Conservation (phyloP, 768 basidiomycete genomes). For the Phylloporus arenicola region DNA sequence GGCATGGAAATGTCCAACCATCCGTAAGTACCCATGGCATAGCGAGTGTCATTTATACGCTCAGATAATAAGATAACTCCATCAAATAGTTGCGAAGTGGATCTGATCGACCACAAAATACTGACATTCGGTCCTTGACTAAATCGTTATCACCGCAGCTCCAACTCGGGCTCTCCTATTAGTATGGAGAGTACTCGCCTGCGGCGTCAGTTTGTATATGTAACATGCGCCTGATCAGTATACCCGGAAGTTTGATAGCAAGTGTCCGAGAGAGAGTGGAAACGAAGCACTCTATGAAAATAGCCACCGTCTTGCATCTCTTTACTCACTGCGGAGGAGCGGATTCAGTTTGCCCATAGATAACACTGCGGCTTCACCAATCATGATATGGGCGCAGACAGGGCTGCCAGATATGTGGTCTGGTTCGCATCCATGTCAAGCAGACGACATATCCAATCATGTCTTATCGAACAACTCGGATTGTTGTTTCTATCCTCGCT, state of each 20-base stretch:
- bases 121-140: conserved; percentile 25
- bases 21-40: too few relatives aligned
- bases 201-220: conserved; percentile 64
- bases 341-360: not conserved
- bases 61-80: too few relatives aligned
- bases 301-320: not conserved
- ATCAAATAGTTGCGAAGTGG: too few relatives aligned
- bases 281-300: not conserved
- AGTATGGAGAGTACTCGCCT: conserved; percentile 57
- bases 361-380: not conserved
- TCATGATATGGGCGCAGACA: too few relatives aligned
- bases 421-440: not conserved
- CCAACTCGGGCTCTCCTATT: too few relatives aligned
- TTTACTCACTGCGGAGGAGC: not conserved
- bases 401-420: not conserved
- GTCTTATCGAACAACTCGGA: too few relatives aligned
- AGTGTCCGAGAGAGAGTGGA: not conserved
- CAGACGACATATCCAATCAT: too few relatives aligned
- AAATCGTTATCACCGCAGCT: conserved; percentile 27
- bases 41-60: too few relatives aligned
- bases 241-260: conserved; percentile 3
- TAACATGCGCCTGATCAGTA: not conserved
- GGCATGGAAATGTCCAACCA: too few relatives aligned
- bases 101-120: conserved; percentile 48
- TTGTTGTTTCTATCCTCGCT: too few relatives aligned